A percentile compares a stretch with the other conserved stretches of the same genome.
phyloP scores from a whole-genome alignment of 257 asterid genomes.

The Fraxinus americana region DNA sequence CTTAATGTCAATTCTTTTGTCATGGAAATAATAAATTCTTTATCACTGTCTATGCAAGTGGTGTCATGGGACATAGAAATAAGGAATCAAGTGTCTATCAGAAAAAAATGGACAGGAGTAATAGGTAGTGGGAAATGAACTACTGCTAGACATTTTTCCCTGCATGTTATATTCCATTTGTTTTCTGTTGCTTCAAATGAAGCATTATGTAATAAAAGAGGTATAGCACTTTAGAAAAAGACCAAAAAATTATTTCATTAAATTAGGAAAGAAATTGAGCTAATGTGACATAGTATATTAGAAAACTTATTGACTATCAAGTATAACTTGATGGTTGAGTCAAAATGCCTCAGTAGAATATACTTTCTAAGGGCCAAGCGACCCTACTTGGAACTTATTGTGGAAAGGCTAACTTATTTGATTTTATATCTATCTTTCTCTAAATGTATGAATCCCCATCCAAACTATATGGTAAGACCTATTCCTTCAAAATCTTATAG shows the following conservation, averaged over 20 bases:
- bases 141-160: background rate
- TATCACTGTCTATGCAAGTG: conserved; percentile 1
- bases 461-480: background rate
- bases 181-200: conserved; percentile 7
- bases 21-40: background rate
- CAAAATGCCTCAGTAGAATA: background rate
- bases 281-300: background rate
- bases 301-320: background rate
- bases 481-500: background rate
- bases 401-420: background rate
- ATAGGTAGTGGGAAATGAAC: background rate
- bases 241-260: background rate
- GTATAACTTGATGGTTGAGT: conserved; percentile 16
- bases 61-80: background rate
- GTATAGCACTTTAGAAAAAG: background rate
- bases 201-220: background rate
- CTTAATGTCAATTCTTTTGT: background rate
- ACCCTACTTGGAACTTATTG: conserved; percentile 4
- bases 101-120: background rate
- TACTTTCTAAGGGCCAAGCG: background rate
- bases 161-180: background rate
- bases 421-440: background rate
- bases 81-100: background rate
- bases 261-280: background rate
- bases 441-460: background rate